Evolutionary conservation across 2,329 filamentous ascomycete species (phyloP), one percentile per base, ranked within the genome.

Genomic region (Claviceps cyperi): DNA sequence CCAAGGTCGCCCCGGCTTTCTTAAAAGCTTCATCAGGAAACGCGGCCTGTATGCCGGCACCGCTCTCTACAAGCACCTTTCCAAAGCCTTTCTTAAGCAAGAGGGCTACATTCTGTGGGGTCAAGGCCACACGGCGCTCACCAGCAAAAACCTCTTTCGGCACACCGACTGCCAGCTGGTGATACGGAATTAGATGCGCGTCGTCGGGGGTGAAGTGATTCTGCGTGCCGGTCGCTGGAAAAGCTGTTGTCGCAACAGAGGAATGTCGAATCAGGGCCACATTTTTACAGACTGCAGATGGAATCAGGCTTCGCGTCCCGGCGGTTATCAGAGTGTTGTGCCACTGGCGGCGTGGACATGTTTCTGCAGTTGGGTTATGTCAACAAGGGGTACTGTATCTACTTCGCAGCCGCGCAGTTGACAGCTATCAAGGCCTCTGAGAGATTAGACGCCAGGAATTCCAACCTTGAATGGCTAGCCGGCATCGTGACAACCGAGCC

Each of bases 31-130:
- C 73, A 55, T 94, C 87, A 2, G 76, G 77, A 58, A 94, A 89
- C 52, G 88, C 83, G 41, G 89, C 86, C 54, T 80, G 75, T 46
- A 75, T 71, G 9, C 89, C 89, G n/a, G 88, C 88, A 38, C 86
- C 86, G 19, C 80, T 78, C 68, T 94, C 86, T 38, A 95, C 76
- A 2, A 94, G 68, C 22, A 95, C 78, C 54, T 80, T 79, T 36
- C 74, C 75, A 63, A 88, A 92, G 36, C 88, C 89, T 64, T 94
- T 94, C 64, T 94, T 94, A 54, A 90, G 77, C 1, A 95, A 69
- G 1, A 94, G 70, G 2, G 82, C 77, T 15, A 89, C 86, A 69
- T 94, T 94, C 55, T 86, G 80, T 1, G 89, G 89, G 0, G 86
- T 91, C 50, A 94, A 75, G 32, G 89, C 86, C 14, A 94, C 88